These are phyloP conservation scores for Dactylellina cionopaga DNA, from an alignment of 2,329 filamentous ascomycete genomes.

Conservation along the genomic window DNA sequence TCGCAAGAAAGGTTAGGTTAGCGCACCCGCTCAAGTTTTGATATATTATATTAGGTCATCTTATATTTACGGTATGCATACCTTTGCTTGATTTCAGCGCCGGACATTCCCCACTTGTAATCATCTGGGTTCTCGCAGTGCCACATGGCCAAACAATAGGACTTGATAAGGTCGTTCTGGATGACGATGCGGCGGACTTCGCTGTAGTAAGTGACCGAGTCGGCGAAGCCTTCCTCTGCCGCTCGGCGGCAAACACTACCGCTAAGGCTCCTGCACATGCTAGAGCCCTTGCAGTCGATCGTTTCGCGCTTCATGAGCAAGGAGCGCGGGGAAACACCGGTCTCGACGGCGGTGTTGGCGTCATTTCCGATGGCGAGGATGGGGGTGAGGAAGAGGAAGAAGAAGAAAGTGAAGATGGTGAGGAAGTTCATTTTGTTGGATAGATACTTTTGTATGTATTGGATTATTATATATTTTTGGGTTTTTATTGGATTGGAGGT, in stretches of 20 bases:
- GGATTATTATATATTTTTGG: neutral
- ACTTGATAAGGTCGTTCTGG: neutral
- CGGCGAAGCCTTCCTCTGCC: neutral
- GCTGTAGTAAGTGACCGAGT: slow-evolving; percentile 14
- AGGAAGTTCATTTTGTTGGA: slow-evolving; percentile 5
- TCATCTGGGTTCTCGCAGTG: slow-evolving; percentile 16
- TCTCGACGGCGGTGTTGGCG: neutral
- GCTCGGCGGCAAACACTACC: slow-evolving; percentile 9
- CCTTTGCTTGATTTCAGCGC: slow-evolving; percentile 1
- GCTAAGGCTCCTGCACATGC: neutral
- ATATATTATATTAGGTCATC: no score
- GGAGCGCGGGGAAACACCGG: neutral
- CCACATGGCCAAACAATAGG: slow-evolving; percentile 13
- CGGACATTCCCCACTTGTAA: slow-evolving; percentile 10
- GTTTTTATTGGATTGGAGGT: neutral
- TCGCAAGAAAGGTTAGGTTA: neutral
- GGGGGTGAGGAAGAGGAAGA: neutral
- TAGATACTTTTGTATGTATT: neutral
- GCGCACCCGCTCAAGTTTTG: no score
- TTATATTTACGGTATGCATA: no score
- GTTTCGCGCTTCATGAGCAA: slow-evolving; percentile 13
- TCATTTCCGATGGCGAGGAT: neutral
- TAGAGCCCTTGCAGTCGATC: slow-evolving; percentile 29
- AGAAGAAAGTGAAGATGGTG: neutral
- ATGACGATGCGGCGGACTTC: slow-evolving; percentile 6